A percentile compares a stretch with the other conserved stretches of the same genome.
Conservation (phyloP, 306 rosid genomes). For the Albizia julibrissin region DNA sequence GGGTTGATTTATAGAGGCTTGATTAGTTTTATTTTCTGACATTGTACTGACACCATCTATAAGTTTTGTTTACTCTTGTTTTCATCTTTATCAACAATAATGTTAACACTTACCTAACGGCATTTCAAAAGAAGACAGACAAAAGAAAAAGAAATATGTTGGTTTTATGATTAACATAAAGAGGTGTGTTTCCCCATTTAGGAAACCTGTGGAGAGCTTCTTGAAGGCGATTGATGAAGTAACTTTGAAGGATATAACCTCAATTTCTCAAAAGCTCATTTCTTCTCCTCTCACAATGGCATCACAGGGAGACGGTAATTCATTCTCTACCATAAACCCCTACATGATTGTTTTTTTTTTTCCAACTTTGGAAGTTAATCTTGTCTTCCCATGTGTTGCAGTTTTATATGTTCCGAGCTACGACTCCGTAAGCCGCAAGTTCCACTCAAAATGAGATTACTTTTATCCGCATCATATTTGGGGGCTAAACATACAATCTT, state of each 20-base stretch:
- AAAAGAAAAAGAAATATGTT: background rate
- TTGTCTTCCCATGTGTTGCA: slow-evolving; percentile 47
- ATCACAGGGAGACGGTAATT: slow-evolving; percentile 86
- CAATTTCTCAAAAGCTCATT: slow-evolving; percentile 73
- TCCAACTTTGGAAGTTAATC: background rate
- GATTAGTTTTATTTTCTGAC: background rate
- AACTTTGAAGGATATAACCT: slow-evolving; percentile 62
- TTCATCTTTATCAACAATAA: background rate
- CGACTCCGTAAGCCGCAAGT: slow-evolving; percentile 75
- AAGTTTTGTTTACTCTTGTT: background rate
- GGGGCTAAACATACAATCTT: slow-evolving; percentile 29
- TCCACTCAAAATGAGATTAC: slow-evolving; percentile 54
- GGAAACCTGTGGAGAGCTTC: slow-evolving; percentile 80
- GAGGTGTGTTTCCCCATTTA: slow-evolving; percentile 29
- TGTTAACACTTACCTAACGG: background rate
- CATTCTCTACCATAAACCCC: background rate
- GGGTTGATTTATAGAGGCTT: background rate
- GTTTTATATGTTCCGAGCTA: slow-evolving; percentile 72
- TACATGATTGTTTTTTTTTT: background rate
- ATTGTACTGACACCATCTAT: background rate
- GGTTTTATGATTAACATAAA: background rate
- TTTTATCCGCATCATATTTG: slow-evolving; percentile 16
- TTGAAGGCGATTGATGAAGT: slow-evolving; percentile 81
- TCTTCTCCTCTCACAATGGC: slow-evolving; percentile 95
- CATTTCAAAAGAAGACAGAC: background rate